These are phyloP conservation scores for Starmera caribaea DNA, from an alignment of 805 yeast species.

Conservation along the genomic window DNA sequence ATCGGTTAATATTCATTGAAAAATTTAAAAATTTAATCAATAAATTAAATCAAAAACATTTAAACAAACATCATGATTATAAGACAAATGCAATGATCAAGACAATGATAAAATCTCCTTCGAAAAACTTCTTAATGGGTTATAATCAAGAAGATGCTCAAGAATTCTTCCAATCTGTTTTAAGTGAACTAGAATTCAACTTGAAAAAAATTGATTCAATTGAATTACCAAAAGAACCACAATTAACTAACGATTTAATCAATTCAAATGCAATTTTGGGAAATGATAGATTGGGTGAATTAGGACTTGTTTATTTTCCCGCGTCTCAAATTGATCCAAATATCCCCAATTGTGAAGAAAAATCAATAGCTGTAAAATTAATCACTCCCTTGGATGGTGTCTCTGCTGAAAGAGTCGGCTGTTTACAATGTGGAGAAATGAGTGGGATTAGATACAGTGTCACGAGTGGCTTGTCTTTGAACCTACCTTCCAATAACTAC, in stretches of 20 bases:
- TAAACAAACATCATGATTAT: constrained; percentile 43
- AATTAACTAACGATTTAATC: constrained; percentile 21
- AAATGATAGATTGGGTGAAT: constrained; percentile 40
- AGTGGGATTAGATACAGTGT: constrained; percentile 86
- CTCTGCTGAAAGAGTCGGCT: constrained; percentile 82
- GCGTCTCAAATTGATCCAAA: constrained; percentile 74
- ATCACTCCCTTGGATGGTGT: constrained; percentile 91
- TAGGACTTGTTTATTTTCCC: constrained; percentile 62
- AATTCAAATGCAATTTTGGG: constrained; percentile 24
- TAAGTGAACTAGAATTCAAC: constrained; percentile 58
- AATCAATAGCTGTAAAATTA: constrained; percentile 43
- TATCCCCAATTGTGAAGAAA: constrained; percentile 28
- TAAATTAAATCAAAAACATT: constrained; percentile 47
- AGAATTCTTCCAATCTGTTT: constrained; percentile 79
- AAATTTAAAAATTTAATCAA: constrained; percentile 42
- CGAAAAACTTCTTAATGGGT: constrained; percentile 67
- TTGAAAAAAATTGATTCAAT: constrained; percentile 25
- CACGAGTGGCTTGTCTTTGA: constrained; percentile 62
- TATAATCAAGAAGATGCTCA: constrained; percentile 96
- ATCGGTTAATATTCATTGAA: constrained; percentile 37
- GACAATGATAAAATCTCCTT: constrained; percentile 70
- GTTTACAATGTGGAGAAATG: constrained; percentile 84
- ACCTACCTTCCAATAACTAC: constrained; percentile 43
- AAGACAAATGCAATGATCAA: constrained; percentile 51
- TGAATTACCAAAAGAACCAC: constrained; percentile 13